phyloP scores from a whole-genome alignment of 2,329 filamentous ascomycete species.

The Penicillium fuscoglaucum region DNA sequence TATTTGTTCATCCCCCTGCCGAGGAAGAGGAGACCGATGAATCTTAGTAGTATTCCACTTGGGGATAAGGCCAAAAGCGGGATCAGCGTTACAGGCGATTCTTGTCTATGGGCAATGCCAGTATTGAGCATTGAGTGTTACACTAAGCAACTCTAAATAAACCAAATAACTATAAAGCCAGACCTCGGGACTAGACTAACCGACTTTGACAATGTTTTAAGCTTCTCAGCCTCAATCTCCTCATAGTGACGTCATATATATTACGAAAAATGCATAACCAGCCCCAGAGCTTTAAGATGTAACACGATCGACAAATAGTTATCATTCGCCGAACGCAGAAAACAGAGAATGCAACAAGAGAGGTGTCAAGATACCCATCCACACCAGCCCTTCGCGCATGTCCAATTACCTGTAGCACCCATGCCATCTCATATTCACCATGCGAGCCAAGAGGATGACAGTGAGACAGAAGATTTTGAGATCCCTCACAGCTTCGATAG shows the following conservation, averaged over 20 bases:
- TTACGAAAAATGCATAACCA: too few species aligned
- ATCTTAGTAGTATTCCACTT: not conserved
- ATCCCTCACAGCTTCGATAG: not conserved
- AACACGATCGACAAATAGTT: not conserved
- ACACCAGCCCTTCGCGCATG: conserved; percentile 9
- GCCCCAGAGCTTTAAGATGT: too few species aligned
- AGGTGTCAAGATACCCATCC: not conserved
- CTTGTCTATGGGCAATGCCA: too few species aligned
- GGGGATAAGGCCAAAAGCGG: too few species aligned
- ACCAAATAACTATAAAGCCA: too few species aligned
- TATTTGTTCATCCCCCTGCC: not conserved
- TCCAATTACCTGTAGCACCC: conserved; percentile 1
- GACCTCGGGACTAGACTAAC: too few species aligned
- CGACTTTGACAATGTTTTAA: too few species aligned
- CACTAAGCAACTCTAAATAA: too few species aligned
- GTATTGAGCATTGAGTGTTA: too few species aligned
- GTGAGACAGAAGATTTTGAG: not conserved
- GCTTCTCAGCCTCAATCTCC: too few species aligned
- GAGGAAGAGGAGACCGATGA: not conserved
- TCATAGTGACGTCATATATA: not conserved
- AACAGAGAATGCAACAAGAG: not conserved
- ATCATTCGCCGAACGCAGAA: not conserved
- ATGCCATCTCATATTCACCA: conserved; percentile 6
- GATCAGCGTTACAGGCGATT: too few species aligned
- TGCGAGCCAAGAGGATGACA: not conserved